Conservation (phyloP, 345 rosid genomes). For the Sisymbrium altissimum region DNA sequence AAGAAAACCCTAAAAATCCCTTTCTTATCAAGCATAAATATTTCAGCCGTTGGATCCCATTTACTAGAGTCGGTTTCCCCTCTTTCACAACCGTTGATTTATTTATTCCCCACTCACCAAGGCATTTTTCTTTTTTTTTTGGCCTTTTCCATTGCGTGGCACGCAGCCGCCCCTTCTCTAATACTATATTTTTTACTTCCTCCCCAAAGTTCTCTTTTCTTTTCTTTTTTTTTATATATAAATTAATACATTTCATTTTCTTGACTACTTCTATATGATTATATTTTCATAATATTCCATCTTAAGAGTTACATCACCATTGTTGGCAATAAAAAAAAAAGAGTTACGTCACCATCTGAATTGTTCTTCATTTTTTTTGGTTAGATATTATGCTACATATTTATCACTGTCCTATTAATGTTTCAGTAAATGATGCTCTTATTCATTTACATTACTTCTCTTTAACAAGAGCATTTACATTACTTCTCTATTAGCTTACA, state of each 20-base stretch:
- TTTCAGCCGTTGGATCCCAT: slow-evolving; percentile 24
- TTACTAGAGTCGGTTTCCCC: background rate
- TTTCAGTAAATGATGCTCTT: background rate
- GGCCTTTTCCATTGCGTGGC: background rate
- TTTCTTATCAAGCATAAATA: slow-evolving; percentile 21
- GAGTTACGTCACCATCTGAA: too few species aligned
- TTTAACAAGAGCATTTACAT: background rate
- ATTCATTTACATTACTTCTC: background rate
- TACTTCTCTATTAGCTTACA: background rate
- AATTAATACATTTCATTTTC: too few species aligned
- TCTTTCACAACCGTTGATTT: slow-evolving; percentile 27
- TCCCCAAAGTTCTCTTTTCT: background rate
- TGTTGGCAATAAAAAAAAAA: too few species aligned
- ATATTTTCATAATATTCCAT: too few species aligned
- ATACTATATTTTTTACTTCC: background rate
- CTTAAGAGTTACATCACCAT: too few species aligned
- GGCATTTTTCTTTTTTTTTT: background rate
- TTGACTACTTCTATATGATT: background rate
- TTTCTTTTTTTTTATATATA: too few species aligned
- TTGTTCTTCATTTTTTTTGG: background rate
- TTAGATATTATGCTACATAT: background rate
- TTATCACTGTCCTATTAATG: background rate
- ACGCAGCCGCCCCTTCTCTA: background rate
- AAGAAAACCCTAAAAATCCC: slow-evolving; percentile 26
- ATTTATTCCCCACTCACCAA: slow-evolving; percentile 19